Evolutionary conservation across 345 rosid genomes (phyloP).

Genomic region (Toxicodendron radicans): DNA sequence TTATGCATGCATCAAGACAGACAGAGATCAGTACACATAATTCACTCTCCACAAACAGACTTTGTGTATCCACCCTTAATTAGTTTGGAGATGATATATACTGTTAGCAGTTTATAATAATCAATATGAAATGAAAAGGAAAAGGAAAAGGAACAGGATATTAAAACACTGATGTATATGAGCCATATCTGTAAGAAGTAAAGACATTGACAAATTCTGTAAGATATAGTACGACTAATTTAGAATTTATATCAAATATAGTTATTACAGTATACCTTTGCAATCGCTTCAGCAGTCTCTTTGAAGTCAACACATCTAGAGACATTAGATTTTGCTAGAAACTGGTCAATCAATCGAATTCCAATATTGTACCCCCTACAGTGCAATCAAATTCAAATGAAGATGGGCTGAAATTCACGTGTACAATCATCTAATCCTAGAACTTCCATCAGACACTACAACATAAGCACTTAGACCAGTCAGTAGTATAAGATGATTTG

Average conservation of each 20-base stretch:
- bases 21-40: too few species aligned
- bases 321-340: constrained; percentile 85
- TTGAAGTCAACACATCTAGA: constrained; percentile 86
- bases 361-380: constrained; percentile 95
- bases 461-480: background rate
- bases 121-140: background rate
- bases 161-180: background rate
- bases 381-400: constrained; percentile 6
- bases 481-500: background rate
- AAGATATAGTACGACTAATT: background rate
- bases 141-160: background rate
- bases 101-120: background rate
- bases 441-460: constrained; percentile 2
- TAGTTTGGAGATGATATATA: background rate
- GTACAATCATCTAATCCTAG: constrained; percentile 3
- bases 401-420: background rate
- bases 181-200: background rate
- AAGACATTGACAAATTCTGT: background rate
- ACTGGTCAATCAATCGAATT: constrained; percentile 80
- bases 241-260: background rate
- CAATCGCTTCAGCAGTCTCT: constrained; percentile 88
- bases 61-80: background rate
- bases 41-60: background rate
- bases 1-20: background rate
- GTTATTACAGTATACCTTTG: constrained; percentile 53